A percentile compares a stretch with the other conserved stretches of the same genome.
Conservation (phyloP, 2,329 filamentous ascomycete genomes). For the Beauveria sp. region DNA sequence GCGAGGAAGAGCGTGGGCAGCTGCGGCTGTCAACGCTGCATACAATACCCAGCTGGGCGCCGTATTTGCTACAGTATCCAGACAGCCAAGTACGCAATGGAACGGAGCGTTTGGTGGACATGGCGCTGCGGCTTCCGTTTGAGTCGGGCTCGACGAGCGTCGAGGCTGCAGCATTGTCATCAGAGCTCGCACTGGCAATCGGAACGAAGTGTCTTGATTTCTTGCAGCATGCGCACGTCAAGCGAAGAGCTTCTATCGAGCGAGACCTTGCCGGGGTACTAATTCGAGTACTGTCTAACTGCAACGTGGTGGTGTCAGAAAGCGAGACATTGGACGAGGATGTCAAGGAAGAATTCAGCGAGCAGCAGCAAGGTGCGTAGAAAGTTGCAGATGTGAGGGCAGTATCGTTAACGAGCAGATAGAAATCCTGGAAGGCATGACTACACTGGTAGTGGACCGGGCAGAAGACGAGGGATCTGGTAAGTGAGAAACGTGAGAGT, state of each 20-base stretch:
- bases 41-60: conserved; percentile 39
- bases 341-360: conserved; percentile 21
- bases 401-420: not conserved
- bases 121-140: conserved; percentile 32
- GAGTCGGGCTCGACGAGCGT: conserved; percentile 18
- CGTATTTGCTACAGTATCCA: conserved; percentile 39
- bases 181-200: conserved; percentile 29
- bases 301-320: conserved; percentile 31
- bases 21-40: conserved; percentile 19
- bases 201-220: conserved; percentile 38
- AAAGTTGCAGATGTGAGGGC: not conserved
- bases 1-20: conserved; percentile 16
- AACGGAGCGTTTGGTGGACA: conserved; percentile 36
- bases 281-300: conserved; percentile 34
- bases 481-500: conserved; percentile 30
- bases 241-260: conserved; percentile 32
- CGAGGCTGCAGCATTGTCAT: not conserved
- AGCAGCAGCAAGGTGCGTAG: conserved; percentile 21
- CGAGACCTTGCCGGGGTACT: conserved; percentile 35
- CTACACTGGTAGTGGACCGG: conserved; percentile 47
- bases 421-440: conserved; percentile 41
- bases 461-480: conserved; percentile 52
- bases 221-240: conserved; percentile 39
- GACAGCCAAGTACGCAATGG: conserved; percentile 34
- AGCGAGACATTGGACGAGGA: conserved; percentile 25